These are phyloP conservation scores for Alternaria novae-zelandiae DNA, from an alignment of 2,329 filamentous ascomycete species.

Conservation along the genomic window DNA sequence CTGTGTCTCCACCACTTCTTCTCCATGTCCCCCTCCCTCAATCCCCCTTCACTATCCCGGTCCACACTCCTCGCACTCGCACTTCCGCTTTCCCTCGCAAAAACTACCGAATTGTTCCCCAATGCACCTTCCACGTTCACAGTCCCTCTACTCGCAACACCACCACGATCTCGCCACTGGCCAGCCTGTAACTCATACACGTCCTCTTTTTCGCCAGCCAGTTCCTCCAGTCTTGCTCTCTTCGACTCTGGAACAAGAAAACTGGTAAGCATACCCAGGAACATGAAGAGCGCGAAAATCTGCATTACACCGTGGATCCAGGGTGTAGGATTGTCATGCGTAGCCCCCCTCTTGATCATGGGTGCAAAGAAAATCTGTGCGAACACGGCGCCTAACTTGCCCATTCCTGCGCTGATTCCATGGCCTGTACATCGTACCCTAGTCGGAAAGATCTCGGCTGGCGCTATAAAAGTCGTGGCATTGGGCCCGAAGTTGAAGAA, in stretches of 20 bases:
- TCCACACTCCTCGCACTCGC: conserved; percentile 15
- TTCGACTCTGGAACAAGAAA: conserved; percentile 81
- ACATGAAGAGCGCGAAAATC: conserved; percentile 82
- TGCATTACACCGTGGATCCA: conserved; percentile 78
- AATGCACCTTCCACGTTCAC: background rate
- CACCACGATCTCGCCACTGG: conserved; percentile 44
- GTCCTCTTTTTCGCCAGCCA: conserved; percentile 69
- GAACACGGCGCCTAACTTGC: conserved; percentile 58
- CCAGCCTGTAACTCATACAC: conserved; percentile 52
- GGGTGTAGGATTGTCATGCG: conserved; percentile 59
- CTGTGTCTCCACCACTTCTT: conserved; percentile 31
- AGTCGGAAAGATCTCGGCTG: conserved; percentile 60
- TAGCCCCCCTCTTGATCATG: conserved; percentile 61
- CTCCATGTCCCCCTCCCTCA: conserved; percentile 15
- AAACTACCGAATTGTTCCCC: conserved; percentile 1
- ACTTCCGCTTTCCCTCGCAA: conserved; percentile 20
- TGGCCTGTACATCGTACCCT: conserved; percentile 57
- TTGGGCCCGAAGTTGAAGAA: conserved; percentile 63
- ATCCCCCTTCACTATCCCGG: conserved; percentile 13
- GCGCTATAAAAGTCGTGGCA: conserved; percentile 59
- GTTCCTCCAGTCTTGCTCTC: conserved; percentile 73
- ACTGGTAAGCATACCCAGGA: conserved; percentile 71
- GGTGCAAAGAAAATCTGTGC: conserved; percentile 58
- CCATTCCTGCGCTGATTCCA: conserved; percentile 57
- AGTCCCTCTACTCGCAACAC: background rate